Evolutionary conservation across 257 asterid genomes (phyloP).

Genomic region (Solanum sitiens): DNA sequence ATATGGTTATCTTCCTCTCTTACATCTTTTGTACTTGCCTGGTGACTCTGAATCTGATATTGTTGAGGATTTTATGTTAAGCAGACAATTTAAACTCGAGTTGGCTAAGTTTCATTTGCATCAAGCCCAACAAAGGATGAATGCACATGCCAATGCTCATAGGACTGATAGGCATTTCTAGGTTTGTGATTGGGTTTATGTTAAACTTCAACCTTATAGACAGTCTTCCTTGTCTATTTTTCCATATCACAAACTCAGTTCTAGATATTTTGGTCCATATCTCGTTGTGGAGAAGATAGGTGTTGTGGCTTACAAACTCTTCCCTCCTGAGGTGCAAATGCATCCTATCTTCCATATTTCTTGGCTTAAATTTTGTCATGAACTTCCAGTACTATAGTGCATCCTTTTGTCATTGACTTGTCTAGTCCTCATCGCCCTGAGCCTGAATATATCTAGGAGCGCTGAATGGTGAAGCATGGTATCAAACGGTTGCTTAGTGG

Average conservation of each 20-base stretch:
- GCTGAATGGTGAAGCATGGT: not conserved
- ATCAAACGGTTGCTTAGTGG: not conserved
- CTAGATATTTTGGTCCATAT: not conserved
- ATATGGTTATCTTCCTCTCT: not conserved
- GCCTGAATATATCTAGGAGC: not conserved
- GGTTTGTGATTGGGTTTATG: not conserved
- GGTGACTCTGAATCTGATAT: not conserved
- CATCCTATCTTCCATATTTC: not conserved
- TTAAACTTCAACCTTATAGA: not conserved
- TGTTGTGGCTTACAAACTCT: not conserved
- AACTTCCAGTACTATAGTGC: not conserved
- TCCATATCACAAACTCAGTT: not conserved
- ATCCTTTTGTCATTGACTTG: not conserved
- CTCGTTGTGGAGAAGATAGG: not conserved
- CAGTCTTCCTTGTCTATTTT: no score
- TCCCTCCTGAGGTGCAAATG: not conserved
- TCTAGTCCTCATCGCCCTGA: not conserved
- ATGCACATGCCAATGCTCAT: not conserved
- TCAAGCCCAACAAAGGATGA: not conserved
- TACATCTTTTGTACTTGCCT: not conserved
- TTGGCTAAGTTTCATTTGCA: not conserved
- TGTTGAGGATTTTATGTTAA: not conserved
- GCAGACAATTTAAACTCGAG: not conserved
- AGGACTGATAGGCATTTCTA: not conserved
- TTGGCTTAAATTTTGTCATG: not conserved